phyloP scores from a whole-genome alignment of 75 land plant genomes.

The Azolla pinnata region DNA sequence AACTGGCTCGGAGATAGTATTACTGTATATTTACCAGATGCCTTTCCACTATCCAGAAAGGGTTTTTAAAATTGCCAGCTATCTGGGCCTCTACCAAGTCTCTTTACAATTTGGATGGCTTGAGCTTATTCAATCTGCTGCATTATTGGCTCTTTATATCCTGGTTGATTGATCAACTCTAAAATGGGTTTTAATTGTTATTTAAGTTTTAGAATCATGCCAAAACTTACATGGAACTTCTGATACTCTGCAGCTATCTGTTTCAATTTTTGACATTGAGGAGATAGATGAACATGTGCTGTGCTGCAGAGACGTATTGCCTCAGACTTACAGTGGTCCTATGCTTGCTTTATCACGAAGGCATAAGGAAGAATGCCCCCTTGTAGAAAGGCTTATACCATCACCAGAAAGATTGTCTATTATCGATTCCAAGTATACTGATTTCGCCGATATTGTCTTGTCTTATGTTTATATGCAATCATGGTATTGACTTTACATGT shows the following conservation, averaged over 20 bases:
- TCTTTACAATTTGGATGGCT: constrained; percentile 48
- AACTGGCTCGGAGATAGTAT: constrained; percentile 47
- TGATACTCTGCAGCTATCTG: constrained; percentile 4
- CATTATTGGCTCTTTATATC: constrained; percentile 63
- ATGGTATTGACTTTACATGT: background rate
- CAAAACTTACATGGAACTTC: background rate
- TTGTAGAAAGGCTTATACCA: background rate
- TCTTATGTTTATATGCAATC: background rate
- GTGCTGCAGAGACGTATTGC: background rate
- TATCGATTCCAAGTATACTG: background rate
- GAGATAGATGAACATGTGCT: background rate
- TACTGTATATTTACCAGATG: constrained; percentile 77
- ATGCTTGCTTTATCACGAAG: background rate
- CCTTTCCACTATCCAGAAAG: constrained; percentile 39
- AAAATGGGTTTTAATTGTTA: background rate
- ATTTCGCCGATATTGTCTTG: background rate
- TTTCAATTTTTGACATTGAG: constrained; percentile 4
- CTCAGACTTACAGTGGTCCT: constrained; percentile 1
- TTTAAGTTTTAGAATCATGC: background rate
- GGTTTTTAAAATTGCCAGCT: constrained; percentile 29
- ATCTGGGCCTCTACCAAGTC: constrained; percentile 61
- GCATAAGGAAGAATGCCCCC: background rate
- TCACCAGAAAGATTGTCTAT: background rate
- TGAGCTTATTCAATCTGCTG: constrained; percentile 43
- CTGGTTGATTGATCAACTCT: constrained; percentile 38